Conservation (phyloP, 2,329 filamentous ascomycete species). For the Fusarium staphyleae region DNA sequence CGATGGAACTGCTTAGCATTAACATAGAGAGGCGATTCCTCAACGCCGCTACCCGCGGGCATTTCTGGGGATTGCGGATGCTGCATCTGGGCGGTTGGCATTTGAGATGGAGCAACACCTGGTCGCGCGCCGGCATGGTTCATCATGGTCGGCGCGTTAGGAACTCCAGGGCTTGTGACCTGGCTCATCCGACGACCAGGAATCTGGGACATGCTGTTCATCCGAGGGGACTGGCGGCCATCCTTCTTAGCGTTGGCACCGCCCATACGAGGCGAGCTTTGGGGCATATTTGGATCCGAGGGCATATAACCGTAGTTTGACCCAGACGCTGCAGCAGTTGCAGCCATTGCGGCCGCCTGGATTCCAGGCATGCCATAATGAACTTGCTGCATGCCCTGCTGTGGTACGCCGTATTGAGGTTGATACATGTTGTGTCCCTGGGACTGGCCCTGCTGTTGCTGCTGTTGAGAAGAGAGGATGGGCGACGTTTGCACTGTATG, state of each 20-base stretch:
- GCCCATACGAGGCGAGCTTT: conserved; percentile 80
- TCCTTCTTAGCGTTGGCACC: conserved; percentile 75
- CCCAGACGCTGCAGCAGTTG: conserved; percentile 89
- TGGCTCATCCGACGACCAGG: conserved; percentile 76
- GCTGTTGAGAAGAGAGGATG: conserved; percentile 80
- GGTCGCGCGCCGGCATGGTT: conserved; percentile 66
- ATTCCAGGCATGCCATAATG: conserved; percentile 80
- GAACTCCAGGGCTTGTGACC: conserved; percentile 76
- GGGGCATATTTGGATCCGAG: conserved; percentile 71
- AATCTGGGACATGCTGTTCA: conserved; percentile 68
- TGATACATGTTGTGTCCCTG: conserved; percentile 81
- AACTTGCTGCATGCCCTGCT: conserved; percentile 71
- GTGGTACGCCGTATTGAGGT: conserved; percentile 76
- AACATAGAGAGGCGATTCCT: conserved; percentile 95
- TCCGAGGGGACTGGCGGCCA: conserved; percentile 78
- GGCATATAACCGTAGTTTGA: conserved; percentile 77
- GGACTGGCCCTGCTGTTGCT: conserved; percentile 67
- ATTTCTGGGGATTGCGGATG: conserved; percentile 82
- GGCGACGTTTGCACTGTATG: conserved; percentile 78
- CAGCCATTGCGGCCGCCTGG: conserved; percentile 90
- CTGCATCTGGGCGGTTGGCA: conserved; percentile 70
- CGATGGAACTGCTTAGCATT: conserved; percentile 99
- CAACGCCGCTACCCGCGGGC: conserved; percentile 70
- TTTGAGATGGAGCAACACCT: conserved; percentile 63
- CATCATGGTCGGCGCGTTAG: conserved; percentile 78